Percentiles rank a stretch among this genome's conserved stretches.
Evolutionary conservation across 1,284 basidiomycete genomes (phyloP).

Genomic region (Puccinia brachypodii): DNA sequence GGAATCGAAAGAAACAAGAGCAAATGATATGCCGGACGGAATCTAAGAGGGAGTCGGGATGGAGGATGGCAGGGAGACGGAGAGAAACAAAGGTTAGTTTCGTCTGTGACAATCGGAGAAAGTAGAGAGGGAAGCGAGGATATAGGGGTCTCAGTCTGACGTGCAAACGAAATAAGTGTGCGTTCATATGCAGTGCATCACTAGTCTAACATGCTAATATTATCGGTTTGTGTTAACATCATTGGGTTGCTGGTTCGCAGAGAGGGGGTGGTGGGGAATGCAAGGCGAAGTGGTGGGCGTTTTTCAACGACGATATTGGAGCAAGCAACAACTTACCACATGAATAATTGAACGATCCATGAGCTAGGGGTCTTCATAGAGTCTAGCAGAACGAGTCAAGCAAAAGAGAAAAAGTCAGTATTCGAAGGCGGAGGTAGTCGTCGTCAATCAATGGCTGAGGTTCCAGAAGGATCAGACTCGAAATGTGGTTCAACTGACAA

Average conservation of each 20-base stretch:
- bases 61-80: background rate
- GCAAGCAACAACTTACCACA: background rate
- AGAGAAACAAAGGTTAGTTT: background rate
- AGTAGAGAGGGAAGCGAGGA: background rate
- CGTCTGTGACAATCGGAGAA: background rate
- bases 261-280: background rate
- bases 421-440: background rate
- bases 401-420: background rate
- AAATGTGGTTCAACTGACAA: background rate
- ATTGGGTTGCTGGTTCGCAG: background rate
- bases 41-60: no score
- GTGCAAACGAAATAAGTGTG: conserved; percentile 32
- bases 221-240: conserved; percentile 19
- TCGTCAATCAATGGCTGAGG: background rate
- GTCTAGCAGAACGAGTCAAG: background rate
- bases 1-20: no score
- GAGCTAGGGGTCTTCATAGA: background rate
- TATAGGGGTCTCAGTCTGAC: conserved; percentile 18
- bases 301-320: background rate
- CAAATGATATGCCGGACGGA: no score
- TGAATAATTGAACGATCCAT: no score
- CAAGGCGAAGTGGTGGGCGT: background rate
- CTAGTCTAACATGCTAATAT: conserved; percentile 34
- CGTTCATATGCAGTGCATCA: conserved; percentile 29
- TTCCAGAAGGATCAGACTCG: background rate